These are phyloP conservation scores for Leccinum incarnatum DNA, from an alignment of 768 basidiomycete species.

Conservation along the genomic window DNA sequence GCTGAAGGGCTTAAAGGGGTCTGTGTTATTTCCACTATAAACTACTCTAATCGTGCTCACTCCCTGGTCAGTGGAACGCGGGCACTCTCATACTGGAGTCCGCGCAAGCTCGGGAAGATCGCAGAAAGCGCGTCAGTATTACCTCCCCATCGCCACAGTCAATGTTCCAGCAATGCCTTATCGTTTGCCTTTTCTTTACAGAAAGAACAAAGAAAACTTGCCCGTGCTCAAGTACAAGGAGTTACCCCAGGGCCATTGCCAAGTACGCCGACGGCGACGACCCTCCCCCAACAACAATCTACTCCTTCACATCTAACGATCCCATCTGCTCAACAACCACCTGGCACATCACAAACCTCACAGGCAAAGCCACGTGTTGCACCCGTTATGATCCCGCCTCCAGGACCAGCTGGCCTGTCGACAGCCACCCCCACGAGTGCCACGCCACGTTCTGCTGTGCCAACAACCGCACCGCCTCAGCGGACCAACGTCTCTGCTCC, in stretches of 20 bases:
- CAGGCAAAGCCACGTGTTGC: conserved; percentile 30
- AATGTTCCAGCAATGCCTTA: conserved; percentile 12
- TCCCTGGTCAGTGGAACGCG: conserved; percentile 58
- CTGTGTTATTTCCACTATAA: conserved; percentile 31
- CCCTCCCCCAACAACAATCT: conserved; percentile 36
- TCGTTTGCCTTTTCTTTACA: conserved; percentile 26
- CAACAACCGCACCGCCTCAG: conserved; percentile 24
- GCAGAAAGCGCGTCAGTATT: conserved; percentile 67
- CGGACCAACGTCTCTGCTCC: conserved; percentile 13
- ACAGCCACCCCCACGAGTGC: conserved; percentile 34
- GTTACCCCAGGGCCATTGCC: conserved; percentile 21
- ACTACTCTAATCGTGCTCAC: conserved; percentile 10
- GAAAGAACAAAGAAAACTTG: conserved; percentile 73
- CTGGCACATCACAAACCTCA: conserved; percentile 11
- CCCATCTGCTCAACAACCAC: conserved; percentile 24
- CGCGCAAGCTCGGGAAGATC: conserved; percentile 72
- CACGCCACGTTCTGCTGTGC: conserved; percentile 30
- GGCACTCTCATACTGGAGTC: conserved; percentile 60
- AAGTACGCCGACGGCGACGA: conserved; percentile 17
- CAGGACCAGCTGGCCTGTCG: conserved; percentile 25
- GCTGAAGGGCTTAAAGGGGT: conserved; percentile 73
- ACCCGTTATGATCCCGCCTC: conserved; percentile 33
- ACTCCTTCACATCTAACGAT: conserved; percentile 24
- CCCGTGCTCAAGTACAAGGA: conserved; percentile 48
- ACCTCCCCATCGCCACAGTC: not conserved